Conservation (phyloP, 1,284 basidiomycete genomes). For the Cutaneotrichosporon spelunceum region DNA sequence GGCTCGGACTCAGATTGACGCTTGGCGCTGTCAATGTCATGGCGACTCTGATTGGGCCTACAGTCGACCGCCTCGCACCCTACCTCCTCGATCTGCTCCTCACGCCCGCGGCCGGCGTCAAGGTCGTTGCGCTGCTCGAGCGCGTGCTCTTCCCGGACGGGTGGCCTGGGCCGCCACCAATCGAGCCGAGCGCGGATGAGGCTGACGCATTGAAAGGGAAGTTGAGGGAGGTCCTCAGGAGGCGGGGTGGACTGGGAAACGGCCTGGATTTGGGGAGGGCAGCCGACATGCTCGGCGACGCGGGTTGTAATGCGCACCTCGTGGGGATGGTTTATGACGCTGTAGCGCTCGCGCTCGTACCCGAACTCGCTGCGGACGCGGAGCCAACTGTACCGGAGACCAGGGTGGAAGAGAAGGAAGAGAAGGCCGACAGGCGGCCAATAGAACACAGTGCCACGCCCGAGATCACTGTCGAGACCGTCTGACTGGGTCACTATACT, state of each 20-base stretch:
- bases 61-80: constrained; percentile 40
- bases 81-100: constrained; percentile 29
- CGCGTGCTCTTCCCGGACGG: constrained; percentile 44
- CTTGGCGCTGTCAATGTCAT: not conserved
- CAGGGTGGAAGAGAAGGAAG: not conserved
- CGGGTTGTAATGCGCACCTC: constrained; percentile 44
- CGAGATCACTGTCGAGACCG: constrained; percentile 1
- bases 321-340: constrained; percentile 38
- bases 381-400: not conserved
- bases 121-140: constrained; percentile 32
- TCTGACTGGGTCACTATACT: not conserved
- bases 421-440: not conserved
- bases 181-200: constrained; percentile 43
- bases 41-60: constrained; percentile 24
- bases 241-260: not conserved
- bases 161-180: constrained; percentile 38
- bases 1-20: constrained; percentile 27
- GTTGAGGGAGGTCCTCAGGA: not conserved
- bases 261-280: not conserved
- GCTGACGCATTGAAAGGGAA: constrained; percentile 10
- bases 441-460: not conserved
- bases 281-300: constrained; percentile 33
- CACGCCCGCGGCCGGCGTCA: constrained; percentile 23
- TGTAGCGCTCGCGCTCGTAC: constrained; percentile 31
- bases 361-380: constrained; percentile 27